Percentiles rank a stretch among this genome's conserved stretches.
Evolutionary conservation across 768 basidiomycete species (phyloP).

Genomic region (Mycena capillaripes): DNA sequence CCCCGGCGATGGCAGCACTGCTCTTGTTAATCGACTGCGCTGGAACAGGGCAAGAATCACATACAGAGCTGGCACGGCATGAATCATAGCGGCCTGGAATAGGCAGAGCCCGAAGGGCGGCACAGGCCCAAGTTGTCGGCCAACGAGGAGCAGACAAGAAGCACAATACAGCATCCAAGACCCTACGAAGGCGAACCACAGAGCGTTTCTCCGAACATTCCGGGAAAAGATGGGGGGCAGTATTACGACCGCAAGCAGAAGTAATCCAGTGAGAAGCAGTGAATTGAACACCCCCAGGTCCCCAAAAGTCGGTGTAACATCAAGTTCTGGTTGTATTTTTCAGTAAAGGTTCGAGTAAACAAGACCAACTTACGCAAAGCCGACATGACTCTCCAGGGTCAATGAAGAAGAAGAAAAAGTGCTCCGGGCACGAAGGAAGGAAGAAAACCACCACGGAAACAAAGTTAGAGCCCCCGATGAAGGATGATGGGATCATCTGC

Average conservation of each 20-base stretch:
- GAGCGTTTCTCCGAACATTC: conserved; percentile 26
- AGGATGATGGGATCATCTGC: background rate
- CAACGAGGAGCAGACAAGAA: conserved; percentile 42
- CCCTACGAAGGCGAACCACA: conserved; percentile 42
- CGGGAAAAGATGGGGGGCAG: conserved; percentile 30
- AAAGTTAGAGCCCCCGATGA: background rate
- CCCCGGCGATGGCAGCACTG: conserved; percentile 29
- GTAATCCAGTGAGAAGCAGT: background rate
- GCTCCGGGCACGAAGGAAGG: background rate
- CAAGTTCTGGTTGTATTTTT: background rate
- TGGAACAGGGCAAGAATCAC: background rate
- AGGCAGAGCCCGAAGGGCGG: conserved; percentile 42
- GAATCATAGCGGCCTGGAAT: conserved; percentile 43
- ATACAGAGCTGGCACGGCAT: conserved; percentile 43
- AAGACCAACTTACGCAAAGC: background rate
- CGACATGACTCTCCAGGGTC: conserved; percentile 7
- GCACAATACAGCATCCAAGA: conserved; percentile 42
- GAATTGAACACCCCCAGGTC: conserved; percentile 19
- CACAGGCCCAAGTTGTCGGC: conserved; percentile 39
- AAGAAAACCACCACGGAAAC: background rate
- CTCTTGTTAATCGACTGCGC: background rate
- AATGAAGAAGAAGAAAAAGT: background rate
- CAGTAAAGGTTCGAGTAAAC: background rate
- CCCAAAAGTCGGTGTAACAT: background rate
- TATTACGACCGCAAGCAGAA: conserved; percentile 16